Conservation (phyloP, 163 green algal species). For the Scenedesmus sp. region DNA sequence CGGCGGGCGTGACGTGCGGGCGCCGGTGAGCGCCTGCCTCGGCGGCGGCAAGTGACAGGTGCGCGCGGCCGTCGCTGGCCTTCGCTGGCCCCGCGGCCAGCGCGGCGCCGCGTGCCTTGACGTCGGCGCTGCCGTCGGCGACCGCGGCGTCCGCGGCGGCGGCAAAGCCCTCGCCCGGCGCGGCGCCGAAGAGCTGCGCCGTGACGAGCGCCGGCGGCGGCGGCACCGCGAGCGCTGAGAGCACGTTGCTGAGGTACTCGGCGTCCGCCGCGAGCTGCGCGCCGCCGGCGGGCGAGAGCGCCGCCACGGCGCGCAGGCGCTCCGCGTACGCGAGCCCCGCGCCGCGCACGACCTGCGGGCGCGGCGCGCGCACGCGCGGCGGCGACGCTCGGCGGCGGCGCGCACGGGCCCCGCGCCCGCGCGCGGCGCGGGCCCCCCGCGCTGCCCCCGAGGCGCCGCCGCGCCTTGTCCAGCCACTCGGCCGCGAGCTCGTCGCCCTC, state of each 20-base stretch:
- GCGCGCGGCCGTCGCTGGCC: no score
- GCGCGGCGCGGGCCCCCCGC: background rate
- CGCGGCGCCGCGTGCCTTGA: slow-evolving; percentile 26
- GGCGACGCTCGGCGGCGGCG: background rate
- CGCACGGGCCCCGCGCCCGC: background rate
- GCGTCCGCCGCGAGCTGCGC: slow-evolving; percentile 89
- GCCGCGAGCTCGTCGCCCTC: slow-evolving; percentile 68
- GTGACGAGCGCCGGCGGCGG: slow-evolving; percentile 70
- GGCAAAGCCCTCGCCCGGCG: slow-evolving; percentile 50
- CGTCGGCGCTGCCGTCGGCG: slow-evolving; percentile 51
- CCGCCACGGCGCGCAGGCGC: background rate
- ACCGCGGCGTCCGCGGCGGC: slow-evolving; percentile 48
- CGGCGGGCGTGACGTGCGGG: background rate
- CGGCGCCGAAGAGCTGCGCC: slow-evolving; percentile 66
- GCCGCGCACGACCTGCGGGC: slow-evolving; percentile 59
- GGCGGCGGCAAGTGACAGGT: no score
- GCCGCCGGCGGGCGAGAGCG: slow-evolving; percentile 25
- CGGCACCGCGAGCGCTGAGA: slow-evolving; percentile 82
- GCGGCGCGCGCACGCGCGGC: background rate
- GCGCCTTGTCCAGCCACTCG: slow-evolving; percentile 86
- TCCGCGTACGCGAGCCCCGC: slow-evolving; percentile 59
- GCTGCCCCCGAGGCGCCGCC: no score
- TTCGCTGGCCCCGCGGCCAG: no score
- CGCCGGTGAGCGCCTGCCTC: background rate
- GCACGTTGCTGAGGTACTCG: slow-evolving; percentile 96